These are phyloP conservation scores for Kernera saxatilis DNA, from an alignment of 345 rosid genomes.

Conservation along the genomic window DNA sequence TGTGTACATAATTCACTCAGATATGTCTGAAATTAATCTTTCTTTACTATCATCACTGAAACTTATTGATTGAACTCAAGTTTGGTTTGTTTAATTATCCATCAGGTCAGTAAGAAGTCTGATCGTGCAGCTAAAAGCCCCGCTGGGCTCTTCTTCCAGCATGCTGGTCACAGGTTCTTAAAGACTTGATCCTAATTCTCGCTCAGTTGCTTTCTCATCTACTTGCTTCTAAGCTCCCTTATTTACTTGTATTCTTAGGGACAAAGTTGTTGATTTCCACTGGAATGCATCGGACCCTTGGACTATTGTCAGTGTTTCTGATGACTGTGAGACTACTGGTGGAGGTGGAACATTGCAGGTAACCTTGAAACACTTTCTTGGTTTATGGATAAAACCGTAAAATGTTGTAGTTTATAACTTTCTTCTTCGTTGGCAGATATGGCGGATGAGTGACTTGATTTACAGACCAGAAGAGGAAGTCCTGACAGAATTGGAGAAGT, in stretches of 20 bases:
- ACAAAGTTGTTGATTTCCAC: conserved; percentile 95
- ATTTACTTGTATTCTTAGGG: conserved; percentile 45
- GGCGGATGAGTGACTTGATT: conserved; percentile 96
- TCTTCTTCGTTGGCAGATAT: conserved; percentile 50
- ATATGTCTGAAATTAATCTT: background rate
- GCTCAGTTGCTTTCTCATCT: background rate
- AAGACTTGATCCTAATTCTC: background rate
- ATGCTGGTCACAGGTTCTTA: conserved; percentile 39
- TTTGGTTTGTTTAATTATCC: background rate
- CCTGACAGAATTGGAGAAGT: conserved; percentile 82
- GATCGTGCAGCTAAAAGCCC: conserved; percentile 30
- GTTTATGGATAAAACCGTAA: background rate
- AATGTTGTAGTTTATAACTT: background rate
- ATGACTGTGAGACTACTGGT: conserved; percentile 89
- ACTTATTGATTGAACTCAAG: background rate
- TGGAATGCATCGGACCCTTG: conserved; percentile 89
- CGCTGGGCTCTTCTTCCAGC: conserved; percentile 37
- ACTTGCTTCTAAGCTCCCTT: background rate
- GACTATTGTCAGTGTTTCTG: conserved; percentile 95
- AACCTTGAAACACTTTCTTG: background rate
- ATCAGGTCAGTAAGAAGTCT: conserved; percentile 32
- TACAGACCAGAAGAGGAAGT: conserved; percentile 97
- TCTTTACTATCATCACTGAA: background rate
- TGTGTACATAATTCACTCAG: conserved; percentile 6
- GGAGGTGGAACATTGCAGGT: conserved; percentile 93